Conservation (phyloP, 2,329 filamentous ascomycete species). For the Westerdykella aurantiaca region DNA sequence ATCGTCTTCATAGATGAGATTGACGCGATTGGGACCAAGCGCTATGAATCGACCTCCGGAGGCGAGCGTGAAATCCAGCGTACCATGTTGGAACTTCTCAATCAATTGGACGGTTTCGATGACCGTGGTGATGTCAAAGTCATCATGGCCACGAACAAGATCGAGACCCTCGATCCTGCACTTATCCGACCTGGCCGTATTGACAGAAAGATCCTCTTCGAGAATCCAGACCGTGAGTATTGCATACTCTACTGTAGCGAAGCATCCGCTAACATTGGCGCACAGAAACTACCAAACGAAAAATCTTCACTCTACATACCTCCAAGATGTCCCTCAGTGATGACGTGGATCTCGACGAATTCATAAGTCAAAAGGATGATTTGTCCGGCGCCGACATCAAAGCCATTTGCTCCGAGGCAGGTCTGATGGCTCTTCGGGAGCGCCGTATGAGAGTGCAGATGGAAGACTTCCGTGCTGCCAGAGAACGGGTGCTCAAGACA, state of each 20-base stretch:
- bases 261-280: conserved; percentile 48
- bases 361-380: conserved; percentile 97
- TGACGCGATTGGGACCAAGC: conserved; percentile 96
- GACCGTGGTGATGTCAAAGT: conserved; percentile 99
- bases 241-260: background rate
- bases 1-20: conserved; percentile 99
- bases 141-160: conserved; percentile 99
- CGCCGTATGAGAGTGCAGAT: conserved; percentile 97
- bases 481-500: conserved; percentile 93
- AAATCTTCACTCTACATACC: conserved; percentile 97
- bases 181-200: conserved; percentile 96
- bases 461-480: conserved; percentile 90
- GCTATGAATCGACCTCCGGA: conserved; percentile 94
- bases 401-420: conserved; percentile 96
- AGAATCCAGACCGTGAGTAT: conserved; percentile 61
- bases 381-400: conserved; percentile 97
- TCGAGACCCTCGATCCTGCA: conserved; percentile 92
- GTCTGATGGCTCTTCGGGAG: conserved; percentile 88
- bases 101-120: conserved; percentile 97
- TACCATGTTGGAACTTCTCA: conserved; percentile 96
- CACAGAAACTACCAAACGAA: conserved; percentile 84
- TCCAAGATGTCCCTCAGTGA: conserved; percentile 97
- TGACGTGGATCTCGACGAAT: conserved; percentile 97
- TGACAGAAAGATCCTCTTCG: conserved; percentile 88
- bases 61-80: conserved; percentile 96